Conservation (phyloP, 371 early-diverging fungal genomes). For the Mucor sp. region DNA sequence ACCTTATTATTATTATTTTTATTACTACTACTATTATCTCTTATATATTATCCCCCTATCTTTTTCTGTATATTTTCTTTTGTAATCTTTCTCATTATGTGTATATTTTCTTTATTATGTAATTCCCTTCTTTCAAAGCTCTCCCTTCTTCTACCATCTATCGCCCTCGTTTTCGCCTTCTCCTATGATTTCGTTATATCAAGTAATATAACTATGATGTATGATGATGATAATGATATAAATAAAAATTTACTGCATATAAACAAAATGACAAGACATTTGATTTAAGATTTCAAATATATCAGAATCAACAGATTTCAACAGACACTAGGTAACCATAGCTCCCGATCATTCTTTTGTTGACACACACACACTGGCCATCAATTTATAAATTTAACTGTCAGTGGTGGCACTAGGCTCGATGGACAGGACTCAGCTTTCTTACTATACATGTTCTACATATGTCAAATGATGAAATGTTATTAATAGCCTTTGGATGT, state of each 20-base stretch:
- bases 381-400: background rate
- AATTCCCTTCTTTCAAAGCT: background rate
- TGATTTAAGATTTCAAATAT: background rate
- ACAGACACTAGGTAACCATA: background rate
- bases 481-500: background rate
- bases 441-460: background rate
- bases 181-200: background rate
- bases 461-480: background rate
- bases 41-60: background rate
- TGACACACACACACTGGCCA: conserved; percentile 3
- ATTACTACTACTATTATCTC: conserved; percentile 1
- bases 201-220: background rate
- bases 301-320: background rate
- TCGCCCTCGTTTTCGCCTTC: background rate
- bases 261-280: background rate
- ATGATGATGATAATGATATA: conserved; percentile 4
- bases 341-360: background rate
- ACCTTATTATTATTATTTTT: background rate
- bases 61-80: background rate
- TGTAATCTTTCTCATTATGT: background rate
- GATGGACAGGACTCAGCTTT: background rate
- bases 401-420: background rate
- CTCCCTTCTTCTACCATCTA: background rate
- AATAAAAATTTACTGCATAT: background rate
- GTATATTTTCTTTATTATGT: conserved; percentile 4